Conservation (phyloP, 345 rosid species). For the Citrus trifoliata region DNA sequence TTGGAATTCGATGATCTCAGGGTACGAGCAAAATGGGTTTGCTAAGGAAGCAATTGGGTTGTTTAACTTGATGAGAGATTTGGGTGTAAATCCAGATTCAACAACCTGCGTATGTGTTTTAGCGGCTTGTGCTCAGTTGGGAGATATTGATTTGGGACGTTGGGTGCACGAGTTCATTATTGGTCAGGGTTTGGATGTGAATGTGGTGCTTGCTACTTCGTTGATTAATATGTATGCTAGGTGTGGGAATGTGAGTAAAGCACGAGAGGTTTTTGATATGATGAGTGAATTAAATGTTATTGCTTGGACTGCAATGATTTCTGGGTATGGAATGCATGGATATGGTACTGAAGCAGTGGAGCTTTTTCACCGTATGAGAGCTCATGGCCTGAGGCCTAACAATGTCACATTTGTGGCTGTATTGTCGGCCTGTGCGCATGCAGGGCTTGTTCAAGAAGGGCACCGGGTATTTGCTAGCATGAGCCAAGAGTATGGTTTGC, state of each 20-base stretch:
- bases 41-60: slow-evolving; percentile 53
- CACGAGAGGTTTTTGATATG: slow-evolving; percentile 59
- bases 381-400: slow-evolving; percentile 46
- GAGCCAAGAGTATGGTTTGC: slow-evolving; percentile 37
- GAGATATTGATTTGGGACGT: slow-evolving; percentile 54
- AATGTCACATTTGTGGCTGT: slow-evolving; percentile 71
- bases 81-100: slow-evolving; percentile 51
- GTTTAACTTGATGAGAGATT: slow-evolving; percentile 54
- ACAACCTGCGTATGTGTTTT: slow-evolving; percentile 62
- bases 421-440: slow-evolving; percentile 81
- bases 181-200: slow-evolving; percentile 34
- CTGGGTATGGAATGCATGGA: slow-evolving; percentile 82
- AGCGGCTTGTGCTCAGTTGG: slow-evolving; percentile 74
- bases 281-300: slow-evolving; percentile 67
- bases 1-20: slow-evolving; percentile 82
- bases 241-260: slow-evolving; percentile 63
- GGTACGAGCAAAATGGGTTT: slow-evolving; percentile 75
- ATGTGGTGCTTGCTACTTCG: slow-evolving; percentile 72
- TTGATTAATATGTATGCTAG: slow-evolving; percentile 78
- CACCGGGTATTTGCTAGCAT: slow-evolving; percentile 48
- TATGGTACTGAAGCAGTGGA: slow-evolving; percentile 56
- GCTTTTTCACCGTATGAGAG: slow-evolving; percentile 50
- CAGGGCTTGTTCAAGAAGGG: slow-evolving; percentile 66
- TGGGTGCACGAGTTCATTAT: slow-evolving; percentile 60
- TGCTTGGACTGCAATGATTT: slow-evolving; percentile 90